Evolutionary conservation across 2,329 filamentous ascomycete genomes (phyloP).

Genomic region (Fusarium mexicanum): DNA sequence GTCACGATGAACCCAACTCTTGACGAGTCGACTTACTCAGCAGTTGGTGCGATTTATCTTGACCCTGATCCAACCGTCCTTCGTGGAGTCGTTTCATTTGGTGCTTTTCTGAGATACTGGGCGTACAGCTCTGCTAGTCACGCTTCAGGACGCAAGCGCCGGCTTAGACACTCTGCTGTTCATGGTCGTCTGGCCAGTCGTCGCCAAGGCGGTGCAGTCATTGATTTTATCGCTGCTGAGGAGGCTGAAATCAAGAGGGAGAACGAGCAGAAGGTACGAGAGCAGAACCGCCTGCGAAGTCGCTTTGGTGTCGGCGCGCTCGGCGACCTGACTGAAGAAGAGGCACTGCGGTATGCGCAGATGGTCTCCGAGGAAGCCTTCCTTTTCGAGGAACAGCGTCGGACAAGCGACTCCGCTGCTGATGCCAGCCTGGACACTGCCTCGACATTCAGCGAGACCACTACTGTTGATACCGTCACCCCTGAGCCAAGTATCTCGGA

Average conservation of each 20-base stretch:
- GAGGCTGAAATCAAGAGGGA: slow-evolving; percentile 81
- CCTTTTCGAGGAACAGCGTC: slow-evolving; percentile 64
- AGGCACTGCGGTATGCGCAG: slow-evolving; percentile 71
- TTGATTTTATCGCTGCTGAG: slow-evolving; percentile 88
- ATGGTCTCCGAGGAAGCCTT: slow-evolving; percentile 73
- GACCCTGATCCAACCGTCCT: slow-evolving; percentile 89
- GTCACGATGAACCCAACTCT: slow-evolving; percentile 64
- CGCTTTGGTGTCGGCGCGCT: slow-evolving; percentile 85
- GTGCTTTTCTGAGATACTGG: slow-evolving; percentile 91
- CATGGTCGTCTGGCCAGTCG: slow-evolving; percentile 62
- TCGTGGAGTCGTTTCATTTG: slow-evolving; percentile 86
- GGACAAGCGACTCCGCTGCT: slow-evolving; percentile 61
- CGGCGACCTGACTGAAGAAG: slow-evolving; percentile 71
- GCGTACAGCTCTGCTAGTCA: slow-evolving; percentile 87
- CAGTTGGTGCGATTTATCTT: slow-evolving; percentile 83
- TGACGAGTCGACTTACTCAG: slow-evolving; percentile 78
- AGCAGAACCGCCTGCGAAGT: slow-evolving; percentile 75
- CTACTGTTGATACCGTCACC: slow-evolving; percentile 59
- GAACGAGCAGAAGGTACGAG: slow-evolving; percentile 71
- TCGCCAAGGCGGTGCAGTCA: slow-evolving; percentile 72
- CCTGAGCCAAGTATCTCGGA: slow-evolving; percentile 64
- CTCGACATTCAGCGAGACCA: slow-evolving; percentile 54
- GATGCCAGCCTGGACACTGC: slow-evolving; percentile 57
- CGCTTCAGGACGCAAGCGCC: slow-evolving; percentile 81
- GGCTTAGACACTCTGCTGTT: slow-evolving; percentile 72